Evolutionary conservation across 305 asterid species (phyloP), one percentile per base, ranked within the genome.

Genomic region (Galium porrigens): DNA sequence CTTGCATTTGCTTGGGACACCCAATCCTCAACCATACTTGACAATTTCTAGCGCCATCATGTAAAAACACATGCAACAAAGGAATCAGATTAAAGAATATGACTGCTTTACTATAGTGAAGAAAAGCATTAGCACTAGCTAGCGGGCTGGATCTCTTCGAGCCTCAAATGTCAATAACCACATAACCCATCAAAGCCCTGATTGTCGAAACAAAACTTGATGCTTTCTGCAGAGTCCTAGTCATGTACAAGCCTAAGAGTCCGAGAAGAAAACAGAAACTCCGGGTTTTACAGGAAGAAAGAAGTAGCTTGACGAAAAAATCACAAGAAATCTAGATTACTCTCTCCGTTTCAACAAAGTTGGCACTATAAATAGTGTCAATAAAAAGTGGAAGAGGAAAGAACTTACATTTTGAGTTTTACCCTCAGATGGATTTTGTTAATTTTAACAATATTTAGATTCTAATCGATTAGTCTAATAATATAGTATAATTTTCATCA

Each of bases 11-110:
- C 98, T 85, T 79, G 89, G 66, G 98, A 85, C 74, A 91, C 89
- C 98, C 98, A 91, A 82, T 91, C 98, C 75, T 91, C 98, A 70
- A 86, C 95, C 96, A 91, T 91, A 83, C 96, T 91, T 55, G 98
- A 88, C 48, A 91, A 80, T 91, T 91, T 91, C 98, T 91, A 70
- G 55, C 58, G 37, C 63, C 48, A 80, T 57, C 73, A 69, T 8
- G 60, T 57, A 42, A 57, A 56, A 68, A 34, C 18, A 59, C 59
- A 54, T 33, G 7, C 53, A 68, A 64, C 44, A 33, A 69, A 65
- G 32, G 60, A 58, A 63, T 44, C 51, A 69, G 54, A 25, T n/a
- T 0, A 56, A 33, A 15, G 20, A 41, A 52, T 22, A 41, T 63
- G n/a, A 34, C 14, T 44, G 20, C 22, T 18, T 18, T 27, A 62